Conservation (phyloP, 1,284 basidiomycete genomes). For the Puccinia polysora region DNA sequence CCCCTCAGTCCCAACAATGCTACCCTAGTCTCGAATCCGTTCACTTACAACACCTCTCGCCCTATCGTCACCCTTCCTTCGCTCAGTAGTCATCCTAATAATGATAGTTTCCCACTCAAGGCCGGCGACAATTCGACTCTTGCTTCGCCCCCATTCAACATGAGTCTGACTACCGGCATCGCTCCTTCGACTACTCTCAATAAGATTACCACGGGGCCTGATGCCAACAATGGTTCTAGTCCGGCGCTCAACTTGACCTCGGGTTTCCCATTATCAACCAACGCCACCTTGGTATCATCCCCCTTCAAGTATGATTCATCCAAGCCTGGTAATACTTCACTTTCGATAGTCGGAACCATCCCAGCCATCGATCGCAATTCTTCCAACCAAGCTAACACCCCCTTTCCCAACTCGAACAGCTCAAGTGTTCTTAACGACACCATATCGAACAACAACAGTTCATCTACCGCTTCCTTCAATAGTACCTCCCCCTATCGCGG, state of each 20-base stretch:
- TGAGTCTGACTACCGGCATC: background rate
- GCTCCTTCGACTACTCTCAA: background rate
- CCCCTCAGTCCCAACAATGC: constrained; percentile 13
- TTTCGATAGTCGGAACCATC: too few species aligned
- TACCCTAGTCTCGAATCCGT: background rate
- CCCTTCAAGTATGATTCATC: background rate
- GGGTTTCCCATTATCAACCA: background rate
- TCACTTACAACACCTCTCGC: background rate
- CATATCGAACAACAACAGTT: too few species aligned
- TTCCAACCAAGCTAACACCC: background rate
- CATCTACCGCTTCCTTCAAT: background rate
- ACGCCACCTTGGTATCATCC: constrained; percentile 6
- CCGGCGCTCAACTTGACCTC: background rate
- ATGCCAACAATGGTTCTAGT: too few species aligned
- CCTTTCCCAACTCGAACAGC: background rate
- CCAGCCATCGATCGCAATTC: background rate
- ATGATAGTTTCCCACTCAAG: background rate
- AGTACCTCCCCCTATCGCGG: background rate
- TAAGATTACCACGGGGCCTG: too few species aligned
- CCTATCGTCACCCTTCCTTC: too few species aligned
- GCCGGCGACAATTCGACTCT: background rate
- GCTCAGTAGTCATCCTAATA: background rate
- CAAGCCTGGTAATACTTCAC: too few species aligned
- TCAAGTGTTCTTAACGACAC: background rate
- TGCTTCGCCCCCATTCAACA: background rate